phyloP scores from a whole-genome alignment of 345 rosid species.

The Geranium rotundifolium region DNA sequence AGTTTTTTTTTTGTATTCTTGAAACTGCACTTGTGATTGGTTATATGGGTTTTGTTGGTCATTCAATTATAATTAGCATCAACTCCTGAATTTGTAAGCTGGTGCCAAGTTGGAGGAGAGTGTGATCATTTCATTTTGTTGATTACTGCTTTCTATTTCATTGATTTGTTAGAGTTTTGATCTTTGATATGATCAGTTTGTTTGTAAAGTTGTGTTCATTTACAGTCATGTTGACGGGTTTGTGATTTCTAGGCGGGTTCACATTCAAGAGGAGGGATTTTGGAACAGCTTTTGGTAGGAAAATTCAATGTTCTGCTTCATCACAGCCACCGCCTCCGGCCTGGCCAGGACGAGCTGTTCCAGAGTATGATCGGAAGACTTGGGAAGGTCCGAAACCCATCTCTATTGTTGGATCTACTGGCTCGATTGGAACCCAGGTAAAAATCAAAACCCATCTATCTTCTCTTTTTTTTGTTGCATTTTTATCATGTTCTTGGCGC shows the following conservation, averaged over 20 bases:
- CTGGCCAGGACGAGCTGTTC: slow-evolving; percentile 89
- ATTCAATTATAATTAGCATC: too few relatives aligned
- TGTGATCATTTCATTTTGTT: neutral
- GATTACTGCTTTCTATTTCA: neutral
- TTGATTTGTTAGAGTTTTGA: neutral
- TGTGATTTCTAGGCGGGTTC: slow-evolving; percentile 36
- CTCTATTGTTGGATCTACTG: slow-evolving; percentile 89
- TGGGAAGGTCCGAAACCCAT: slow-evolving; percentile 95
- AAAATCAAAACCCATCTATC: too few relatives aligned
- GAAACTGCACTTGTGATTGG: too few relatives aligned
- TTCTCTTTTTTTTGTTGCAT: neutral
- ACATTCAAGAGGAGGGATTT: slow-evolving; percentile 44
- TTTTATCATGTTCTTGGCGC: too few relatives aligned
- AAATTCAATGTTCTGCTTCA: slow-evolving; percentile 50
- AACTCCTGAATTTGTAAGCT: too few relatives aligned
- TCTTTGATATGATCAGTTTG: neutral
- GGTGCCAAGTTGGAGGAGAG: too few relatives aligned
- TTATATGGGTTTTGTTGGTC: too few relatives aligned
- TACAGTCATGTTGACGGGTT: neutral
- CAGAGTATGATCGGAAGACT: slow-evolving; percentile 46
- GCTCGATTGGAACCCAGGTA: slow-evolving; percentile 99
- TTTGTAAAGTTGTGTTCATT: neutral
- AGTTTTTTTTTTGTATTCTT: too few relatives aligned
- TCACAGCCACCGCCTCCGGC: slow-evolving; percentile 63
- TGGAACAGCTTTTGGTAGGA: slow-evolving; percentile 29